These are phyloP conservation scores for Boeremia exigua DNA, from an alignment of 2,329 filamentous ascomycete genomes.

Conservation along the genomic window DNA sequence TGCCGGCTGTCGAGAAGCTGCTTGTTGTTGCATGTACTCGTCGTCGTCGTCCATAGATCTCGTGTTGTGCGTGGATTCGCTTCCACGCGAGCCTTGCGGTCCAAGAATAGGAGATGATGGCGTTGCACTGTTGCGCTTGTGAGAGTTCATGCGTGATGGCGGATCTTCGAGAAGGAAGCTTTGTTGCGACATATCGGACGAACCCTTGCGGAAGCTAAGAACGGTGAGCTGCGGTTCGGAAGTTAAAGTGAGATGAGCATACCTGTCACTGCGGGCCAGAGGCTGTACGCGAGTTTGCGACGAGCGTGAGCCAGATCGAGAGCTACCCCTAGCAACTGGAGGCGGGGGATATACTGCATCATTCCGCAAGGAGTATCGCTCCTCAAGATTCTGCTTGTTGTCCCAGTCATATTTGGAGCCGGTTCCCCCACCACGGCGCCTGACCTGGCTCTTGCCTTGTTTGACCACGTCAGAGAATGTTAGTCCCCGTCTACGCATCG, in stretches of 20 bases:
- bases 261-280: slow-evolving; percentile 40
- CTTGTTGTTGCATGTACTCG: slow-evolving; percentile 25
- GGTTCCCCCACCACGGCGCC: slow-evolving; percentile 30
- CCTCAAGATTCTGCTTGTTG: slow-evolving; percentile 30
- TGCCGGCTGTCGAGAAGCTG: slow-evolving; percentile 31
- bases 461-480: slow-evolving; percentile 38
- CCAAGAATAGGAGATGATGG: slow-evolving; percentile 43
- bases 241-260: neutral
- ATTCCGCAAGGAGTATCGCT: slow-evolving; percentile 35
- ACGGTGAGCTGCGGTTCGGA: slow-evolving; percentile 5
- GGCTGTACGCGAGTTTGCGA: slow-evolving; percentile 39
- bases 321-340: slow-evolving; percentile 19
- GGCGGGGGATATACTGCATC: slow-evolving; percentile 35
- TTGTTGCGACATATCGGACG: slow-evolving; percentile 16
- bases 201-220: slow-evolving; percentile 27
- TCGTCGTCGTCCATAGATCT: slow-evolving; percentile 33
- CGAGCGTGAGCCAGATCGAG: slow-evolving; percentile 36
- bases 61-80: slow-evolving; percentile 42
- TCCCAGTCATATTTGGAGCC: slow-evolving; percentile 34
- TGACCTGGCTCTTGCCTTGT: slow-evolving; percentile 32
- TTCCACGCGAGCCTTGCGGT: slow-evolving; percentile 32
- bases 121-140: slow-evolving; percentile 38
- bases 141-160: slow-evolving; percentile 33
- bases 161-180: slow-evolving; percentile 39
- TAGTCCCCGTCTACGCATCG: slow-evolving; percentile 47